Evolutionary conservation across 2,329 filamentous ascomycete species (phyloP).

Genomic region (Ophiostoma sp.): DNA sequence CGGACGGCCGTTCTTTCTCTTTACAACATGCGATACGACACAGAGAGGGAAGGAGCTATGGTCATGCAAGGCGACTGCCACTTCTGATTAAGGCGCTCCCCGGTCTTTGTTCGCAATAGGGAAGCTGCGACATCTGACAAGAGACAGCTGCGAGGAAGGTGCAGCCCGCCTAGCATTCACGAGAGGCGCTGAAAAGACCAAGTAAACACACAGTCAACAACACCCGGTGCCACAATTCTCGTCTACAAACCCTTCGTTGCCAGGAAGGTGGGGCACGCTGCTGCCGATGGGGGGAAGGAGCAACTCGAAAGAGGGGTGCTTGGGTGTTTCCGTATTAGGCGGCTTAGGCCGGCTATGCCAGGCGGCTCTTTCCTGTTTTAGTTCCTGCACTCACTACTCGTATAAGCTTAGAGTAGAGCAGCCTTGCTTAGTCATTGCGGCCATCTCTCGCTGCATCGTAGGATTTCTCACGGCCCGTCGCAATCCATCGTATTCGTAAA

Average conservation of each 20-base stretch:
- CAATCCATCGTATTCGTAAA: too few relatives aligned
- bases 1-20: not conserved
- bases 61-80: too few relatives aligned
- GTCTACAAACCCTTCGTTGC: constrained; percentile 21
- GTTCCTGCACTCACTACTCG: not conserved
- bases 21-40: not conserved
- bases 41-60: too few relatives aligned
- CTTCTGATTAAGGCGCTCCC: too few relatives aligned
- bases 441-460: too few relatives aligned
- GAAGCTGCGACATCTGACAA: not conserved
- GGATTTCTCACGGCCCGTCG: too few relatives aligned
- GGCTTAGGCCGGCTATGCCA: not conserved
- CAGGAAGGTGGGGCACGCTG: constrained; percentile 26
- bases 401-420: not conserved
- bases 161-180: constrained; percentile 14
- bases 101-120: too few relatives aligned
- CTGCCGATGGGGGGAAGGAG: not conserved
- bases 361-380: not conserved
- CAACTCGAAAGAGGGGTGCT: constrained; percentile 14
- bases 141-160: constrained; percentile 6
- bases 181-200: not conserved
- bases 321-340: constrained; percentile 39
- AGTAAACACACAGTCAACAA: constrained; percentile 8
- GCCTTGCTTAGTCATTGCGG: constrained; percentile 6
- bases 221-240: not conserved